Evolutionary conservation across 75 land plant genomes (phyloP).

Genomic region (Picea sitchensis): DNA sequence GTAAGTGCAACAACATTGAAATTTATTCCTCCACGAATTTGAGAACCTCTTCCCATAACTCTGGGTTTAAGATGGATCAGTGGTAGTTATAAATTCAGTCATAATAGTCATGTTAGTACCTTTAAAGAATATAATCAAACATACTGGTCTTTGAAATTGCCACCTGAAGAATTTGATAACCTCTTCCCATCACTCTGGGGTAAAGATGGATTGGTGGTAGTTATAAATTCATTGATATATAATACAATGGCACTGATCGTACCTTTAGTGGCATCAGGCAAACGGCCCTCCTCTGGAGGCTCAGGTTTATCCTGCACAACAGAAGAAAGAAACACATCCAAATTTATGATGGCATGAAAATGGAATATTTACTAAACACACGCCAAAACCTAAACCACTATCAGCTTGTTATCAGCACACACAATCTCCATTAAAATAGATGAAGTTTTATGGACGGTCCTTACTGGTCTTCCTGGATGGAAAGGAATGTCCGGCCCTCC

Average conservation of each 20-base stretch:
- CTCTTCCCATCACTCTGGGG: no score
- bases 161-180: no score
- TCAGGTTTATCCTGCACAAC: conserved; percentile 69
- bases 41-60: no score
- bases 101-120: no score
- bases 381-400: not conserved
- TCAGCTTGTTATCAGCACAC: not conserved
- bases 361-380: not conserved
- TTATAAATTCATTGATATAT: no score
- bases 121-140: no score
- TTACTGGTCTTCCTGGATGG: conserved; percentile 88
- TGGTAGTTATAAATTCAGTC: no score
- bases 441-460: not conserved
- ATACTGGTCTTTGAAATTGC: no score
- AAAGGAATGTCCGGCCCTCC: conserved; percentile 98
- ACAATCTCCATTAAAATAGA: not conserved
- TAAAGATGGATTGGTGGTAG: no score
- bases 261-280: conserved; percentile 94
- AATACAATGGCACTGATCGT: not conserved
- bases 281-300: conserved; percentile 82
- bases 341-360: not conserved
- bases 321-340: not conserved
- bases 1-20: not conserved
- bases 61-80: no score
- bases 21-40: no score